Conservation (phyloP, 768 basidiomycete species). For the Suillus placidus region DNA sequence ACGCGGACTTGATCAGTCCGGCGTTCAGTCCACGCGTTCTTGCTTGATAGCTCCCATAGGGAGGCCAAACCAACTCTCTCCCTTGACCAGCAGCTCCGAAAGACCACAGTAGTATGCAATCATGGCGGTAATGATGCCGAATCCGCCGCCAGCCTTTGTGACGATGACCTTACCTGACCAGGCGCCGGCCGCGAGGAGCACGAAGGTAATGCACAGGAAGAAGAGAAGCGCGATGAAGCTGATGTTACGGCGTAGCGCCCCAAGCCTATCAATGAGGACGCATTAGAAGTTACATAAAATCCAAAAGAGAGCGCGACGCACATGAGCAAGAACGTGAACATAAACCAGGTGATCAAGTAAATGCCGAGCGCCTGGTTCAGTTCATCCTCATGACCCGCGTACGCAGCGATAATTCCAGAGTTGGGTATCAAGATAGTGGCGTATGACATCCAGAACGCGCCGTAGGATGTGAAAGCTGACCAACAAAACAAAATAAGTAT, state of each 20-base stretch:
- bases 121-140: slow-evolving; percentile 48
- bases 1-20: not conserved
- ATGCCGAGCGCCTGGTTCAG: slow-evolving; percentile 68
- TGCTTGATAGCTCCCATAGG: slow-evolving; percentile 38
- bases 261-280: slow-evolving; percentile 40
- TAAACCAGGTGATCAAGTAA: slow-evolving; percentile 72
- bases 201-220: slow-evolving; percentile 57
- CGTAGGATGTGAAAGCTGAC: slow-evolving; percentile 78
- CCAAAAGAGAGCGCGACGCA: slow-evolving; percentile 36
- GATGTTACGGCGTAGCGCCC: slow-evolving; percentile 52
- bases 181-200: slow-evolving; percentile 45
- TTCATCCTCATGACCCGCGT: slow-evolving; percentile 38
- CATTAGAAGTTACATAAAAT: slow-evolving; percentile 2
- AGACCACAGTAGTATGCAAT: slow-evolving; percentile 51
- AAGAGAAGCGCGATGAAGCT: slow-evolving; percentile 52
- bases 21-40: not conserved
- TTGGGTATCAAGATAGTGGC: slow-evolving; percentile 73
- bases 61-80: slow-evolving; percentile 43
- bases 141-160: slow-evolving; percentile 45
- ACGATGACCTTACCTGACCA: slow-evolving; percentile 30
- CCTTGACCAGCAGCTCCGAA: slow-evolving; percentile 42
- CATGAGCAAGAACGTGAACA: slow-evolving; percentile 72
- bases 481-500: not conserved
- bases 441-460: slow-evolving; percentile 89
- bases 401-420: slow-evolving; percentile 62